phyloP scores from a whole-genome alignment of 352 stramenopile species.

The Phytopythium montanum region DNA sequence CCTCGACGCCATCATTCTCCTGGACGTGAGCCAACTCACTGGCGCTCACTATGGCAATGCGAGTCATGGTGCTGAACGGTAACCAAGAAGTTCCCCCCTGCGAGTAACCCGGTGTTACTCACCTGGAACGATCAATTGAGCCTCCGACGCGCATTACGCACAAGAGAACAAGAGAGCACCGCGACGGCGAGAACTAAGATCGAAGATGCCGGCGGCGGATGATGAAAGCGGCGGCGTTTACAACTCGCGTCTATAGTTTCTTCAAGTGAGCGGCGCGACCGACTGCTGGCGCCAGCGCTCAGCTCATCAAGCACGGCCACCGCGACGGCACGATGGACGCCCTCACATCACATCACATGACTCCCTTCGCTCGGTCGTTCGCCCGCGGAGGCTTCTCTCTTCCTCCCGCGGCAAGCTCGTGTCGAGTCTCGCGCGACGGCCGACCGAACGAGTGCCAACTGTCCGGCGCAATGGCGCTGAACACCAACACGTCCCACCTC shows the following conservation, averaged over 20 bases:
- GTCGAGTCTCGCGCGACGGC: background rate
- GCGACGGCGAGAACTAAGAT: background rate
- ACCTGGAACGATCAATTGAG: background rate
- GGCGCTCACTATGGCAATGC: background rate
- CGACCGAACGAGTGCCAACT: background rate
- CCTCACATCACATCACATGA: background rate
- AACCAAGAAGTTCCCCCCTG: background rate
- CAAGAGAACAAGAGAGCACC: too few species aligned
- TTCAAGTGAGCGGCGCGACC: background rate
- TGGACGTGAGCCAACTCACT: background rate
- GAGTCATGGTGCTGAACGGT: background rate
- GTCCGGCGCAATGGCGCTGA: background rate
- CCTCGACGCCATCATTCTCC: background rate
- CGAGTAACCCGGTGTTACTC: constrained; percentile 4
- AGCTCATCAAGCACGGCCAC: constrained; percentile 2
- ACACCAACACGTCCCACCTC: background rate
- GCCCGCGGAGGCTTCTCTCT: background rate
- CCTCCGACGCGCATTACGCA: background rate
- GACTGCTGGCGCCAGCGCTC: background rate
- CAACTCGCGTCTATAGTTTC: background rate
- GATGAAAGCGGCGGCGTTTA: constrained; percentile 3
- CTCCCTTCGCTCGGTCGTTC: background rate
- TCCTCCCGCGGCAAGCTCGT: background rate
- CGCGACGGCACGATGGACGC: constrained; percentile 2
- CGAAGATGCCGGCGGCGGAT: background rate